Conservation (phyloP, 2,329 filamentous ascomycete genomes). For the Aureobasidium pullulans region DNA sequence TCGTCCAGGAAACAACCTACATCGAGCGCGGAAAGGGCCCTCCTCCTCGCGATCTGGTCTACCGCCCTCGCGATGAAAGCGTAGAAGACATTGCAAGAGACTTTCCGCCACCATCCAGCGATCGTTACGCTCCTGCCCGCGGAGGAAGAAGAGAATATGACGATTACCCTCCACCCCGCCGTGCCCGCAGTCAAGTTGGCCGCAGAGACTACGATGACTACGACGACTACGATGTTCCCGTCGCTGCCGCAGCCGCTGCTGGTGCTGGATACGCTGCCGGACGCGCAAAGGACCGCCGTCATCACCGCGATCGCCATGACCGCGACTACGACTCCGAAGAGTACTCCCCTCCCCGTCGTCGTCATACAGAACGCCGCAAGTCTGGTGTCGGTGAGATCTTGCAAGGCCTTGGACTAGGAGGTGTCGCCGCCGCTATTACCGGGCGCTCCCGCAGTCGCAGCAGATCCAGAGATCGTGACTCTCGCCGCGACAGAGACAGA, state of each 20-base stretch:
- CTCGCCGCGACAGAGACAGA: conserved; percentile 47
- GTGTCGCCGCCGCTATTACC: conserved; percentile 42
- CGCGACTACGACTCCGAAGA: conserved; percentile 37
- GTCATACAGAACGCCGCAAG: conserved; percentile 41
- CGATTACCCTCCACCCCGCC: conserved; percentile 43
- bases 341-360: conserved; percentile 32
- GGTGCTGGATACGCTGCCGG: conserved; percentile 30
- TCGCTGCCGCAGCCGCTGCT: conserved; percentile 33
- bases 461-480: conserved; percentile 51
- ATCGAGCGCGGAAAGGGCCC: conserved; percentile 39
- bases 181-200: conserved; percentile 56
- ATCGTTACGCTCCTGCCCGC: conserved; percentile 18
- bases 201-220: conserved; percentile 49
- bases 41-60: conserved; percentile 41
- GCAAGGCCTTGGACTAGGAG: conserved; percentile 51
- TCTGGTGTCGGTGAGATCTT: conserved; percentile 56
- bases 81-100: conserved; percentile 81
- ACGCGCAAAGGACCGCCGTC: conserved; percentile 28
- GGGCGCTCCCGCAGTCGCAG: conserved; percentile 54
- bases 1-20: conserved; percentile 43
- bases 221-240: conserved; percentile 41
- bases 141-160: conserved; percentile 30
- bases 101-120: conserved; percentile 62
- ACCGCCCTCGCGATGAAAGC: conserved; percentile 61
- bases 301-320: conserved; percentile 38